phyloP scores from a whole-genome alignment of 441 rosid species.

The Erodium trifolium region DNA sequence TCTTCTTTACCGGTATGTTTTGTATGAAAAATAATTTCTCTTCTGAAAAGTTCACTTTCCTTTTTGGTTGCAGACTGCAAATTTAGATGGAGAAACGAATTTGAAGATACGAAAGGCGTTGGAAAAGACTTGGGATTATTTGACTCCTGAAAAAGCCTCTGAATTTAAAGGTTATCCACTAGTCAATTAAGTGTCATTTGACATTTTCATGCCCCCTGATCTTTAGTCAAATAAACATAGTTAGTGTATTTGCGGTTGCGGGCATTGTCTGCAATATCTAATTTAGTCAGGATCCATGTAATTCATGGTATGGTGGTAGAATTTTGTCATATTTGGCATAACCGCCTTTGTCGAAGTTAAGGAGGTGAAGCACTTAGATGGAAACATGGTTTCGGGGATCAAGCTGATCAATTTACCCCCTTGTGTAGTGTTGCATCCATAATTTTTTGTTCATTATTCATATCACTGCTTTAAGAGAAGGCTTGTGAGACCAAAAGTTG shows the following conservation, averaged over 20 bases:
- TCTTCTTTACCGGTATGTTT: neutral
- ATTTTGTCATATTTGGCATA: neutral
- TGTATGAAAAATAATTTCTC: neutral
- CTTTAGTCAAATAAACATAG: neutral
- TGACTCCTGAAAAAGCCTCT: slow-evolving; percentile 70
- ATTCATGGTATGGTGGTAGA: neutral
- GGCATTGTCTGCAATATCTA: neutral
- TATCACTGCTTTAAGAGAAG: neutral
- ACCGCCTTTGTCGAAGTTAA: neutral
- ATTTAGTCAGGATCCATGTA: neutral
- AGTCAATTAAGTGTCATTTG: slow-evolving; percentile 3
- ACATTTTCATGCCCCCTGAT: neutral
- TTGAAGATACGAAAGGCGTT: slow-evolving; percentile 95
- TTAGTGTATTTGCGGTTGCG: neutral
- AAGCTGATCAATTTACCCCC: neutral
- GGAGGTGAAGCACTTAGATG: neutral
- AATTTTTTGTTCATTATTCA: neutral
- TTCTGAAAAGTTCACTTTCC: neutral
- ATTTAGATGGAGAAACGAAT: slow-evolving; percentile 99
- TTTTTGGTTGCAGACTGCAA: slow-evolving; percentile 68
- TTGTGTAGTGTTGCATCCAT: neutral
- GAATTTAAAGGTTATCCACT: slow-evolving; percentile 71
- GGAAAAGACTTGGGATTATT: slow-evolving; percentile 97
- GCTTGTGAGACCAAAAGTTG: neutral
- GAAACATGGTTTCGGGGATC: neutral